Evolutionary conservation across 805 yeast genomes (phyloP).

Genomic region (Hemisphaericaspora nanyangensis): DNA sequence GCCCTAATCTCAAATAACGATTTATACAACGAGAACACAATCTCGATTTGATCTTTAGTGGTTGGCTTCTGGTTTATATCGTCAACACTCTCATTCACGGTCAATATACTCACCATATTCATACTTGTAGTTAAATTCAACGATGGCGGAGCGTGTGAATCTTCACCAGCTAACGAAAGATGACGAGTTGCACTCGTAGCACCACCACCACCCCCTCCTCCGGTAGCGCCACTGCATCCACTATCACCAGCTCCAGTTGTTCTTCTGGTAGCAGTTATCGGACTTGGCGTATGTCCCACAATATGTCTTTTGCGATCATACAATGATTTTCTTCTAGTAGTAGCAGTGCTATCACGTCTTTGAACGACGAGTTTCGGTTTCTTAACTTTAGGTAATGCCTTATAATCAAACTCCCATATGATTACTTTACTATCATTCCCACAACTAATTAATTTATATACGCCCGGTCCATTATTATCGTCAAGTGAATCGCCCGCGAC

Average conservation of each 20-base stretch:
- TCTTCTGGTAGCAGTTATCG: conserved; percentile 1
- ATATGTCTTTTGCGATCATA: conserved; percentile 6
- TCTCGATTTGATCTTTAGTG: conserved; percentile 17
- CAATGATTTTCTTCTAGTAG: conserved; percentile 4
- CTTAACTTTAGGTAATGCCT: conserved; percentile 36
- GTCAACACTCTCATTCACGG: neutral
- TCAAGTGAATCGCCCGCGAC: conserved; percentile 18
- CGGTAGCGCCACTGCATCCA: neutral
- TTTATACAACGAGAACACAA: conserved; percentile 28
- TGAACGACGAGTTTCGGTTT: conserved; percentile 5
- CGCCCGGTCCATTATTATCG: conserved; percentile 12
- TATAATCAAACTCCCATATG: conserved; percentile 44
- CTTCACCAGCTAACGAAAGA: conserved; percentile 3
- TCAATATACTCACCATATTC: conserved; percentile 23
- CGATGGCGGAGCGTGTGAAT: neutral
- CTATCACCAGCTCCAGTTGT: neutral
- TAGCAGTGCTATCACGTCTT: neutral
- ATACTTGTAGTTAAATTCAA: conserved; percentile 9
- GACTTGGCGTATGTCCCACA: conserved; percentile 4
- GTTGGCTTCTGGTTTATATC: neutral
- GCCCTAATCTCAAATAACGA: conserved; percentile 32
- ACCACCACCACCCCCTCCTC: neutral
- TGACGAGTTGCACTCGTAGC: conserved; percentile 4
- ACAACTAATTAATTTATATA: conserved; percentile 33
- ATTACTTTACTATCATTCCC: conserved; percentile 39